A percentile compares a stretch with the other conserved stretches of the same genome.
Evolutionary conservation across 2,329 filamentous ascomycete genomes (phyloP).

Genomic region (Sarocladium kiliense): DNA sequence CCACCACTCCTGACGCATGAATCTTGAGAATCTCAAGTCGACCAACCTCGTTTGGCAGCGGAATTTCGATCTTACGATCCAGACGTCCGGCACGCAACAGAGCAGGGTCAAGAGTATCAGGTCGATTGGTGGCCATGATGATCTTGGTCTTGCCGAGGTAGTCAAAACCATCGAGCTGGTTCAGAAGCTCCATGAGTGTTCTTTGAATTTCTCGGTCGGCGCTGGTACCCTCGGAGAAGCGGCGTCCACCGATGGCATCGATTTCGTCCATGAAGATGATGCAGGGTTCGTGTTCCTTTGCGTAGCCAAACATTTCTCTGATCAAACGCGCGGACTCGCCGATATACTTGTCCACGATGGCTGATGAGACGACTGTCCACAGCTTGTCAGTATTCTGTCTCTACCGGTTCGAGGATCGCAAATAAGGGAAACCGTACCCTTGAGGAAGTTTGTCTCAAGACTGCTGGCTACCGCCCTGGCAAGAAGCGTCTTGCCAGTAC

Average conservation of each 20-base stretch:
- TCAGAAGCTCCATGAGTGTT: slow-evolving; percentile 96
- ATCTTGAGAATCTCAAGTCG: slow-evolving; percentile 98
- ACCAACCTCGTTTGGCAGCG: slow-evolving; percentile 93
- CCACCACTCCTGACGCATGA: slow-evolving; percentile 77
- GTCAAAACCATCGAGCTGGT: slow-evolving; percentile 98
- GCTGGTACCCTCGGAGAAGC: slow-evolving; percentile 95
- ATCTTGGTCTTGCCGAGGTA: slow-evolving; percentile 99
- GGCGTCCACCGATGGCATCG: slow-evolving; percentile 92
- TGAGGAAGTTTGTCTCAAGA: slow-evolving; percentile 96
- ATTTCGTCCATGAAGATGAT: slow-evolving; percentile 99
- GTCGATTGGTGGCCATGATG: slow-evolving; percentile 99
- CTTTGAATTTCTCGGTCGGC: slow-evolving; percentile 98
- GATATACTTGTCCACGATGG: slow-evolving; percentile 99
- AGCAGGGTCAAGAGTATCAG: slow-evolving; percentile 91
- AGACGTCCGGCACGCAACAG: slow-evolving; percentile 87
- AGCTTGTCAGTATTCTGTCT: slow-evolving; percentile 13
- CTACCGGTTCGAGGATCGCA: too few species aligned
- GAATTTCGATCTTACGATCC: slow-evolving; percentile 97
- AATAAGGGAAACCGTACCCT: too few species aligned
- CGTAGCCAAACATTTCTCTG: slow-evolving; percentile 99
- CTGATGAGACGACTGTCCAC: slow-evolving; percentile 81
- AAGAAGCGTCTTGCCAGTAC: slow-evolving; percentile 92
- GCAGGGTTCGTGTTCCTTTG: slow-evolving; percentile 98
- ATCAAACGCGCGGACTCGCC: slow-evolving; percentile 96
- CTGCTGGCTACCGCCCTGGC: slow-evolving; percentile 94